A percentile compares a stretch with the other conserved stretches of the same genome.
phyloP scores from a whole-genome alignment of 2,329 filamentous ascomycete species.

The Xylariaceae sp. region DNA sequence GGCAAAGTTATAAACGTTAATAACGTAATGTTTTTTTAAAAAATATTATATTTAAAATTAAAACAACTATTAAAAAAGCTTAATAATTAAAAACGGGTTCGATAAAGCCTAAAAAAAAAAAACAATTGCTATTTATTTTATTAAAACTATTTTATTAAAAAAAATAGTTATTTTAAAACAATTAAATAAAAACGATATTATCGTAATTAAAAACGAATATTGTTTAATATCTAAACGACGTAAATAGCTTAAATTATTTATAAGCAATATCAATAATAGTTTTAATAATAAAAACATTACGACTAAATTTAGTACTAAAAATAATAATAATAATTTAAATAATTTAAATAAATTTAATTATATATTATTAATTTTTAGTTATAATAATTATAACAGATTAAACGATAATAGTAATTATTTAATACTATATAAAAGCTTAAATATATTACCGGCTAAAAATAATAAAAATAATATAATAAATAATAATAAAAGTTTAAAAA shows the following conservation, averaged over 20 bases:
- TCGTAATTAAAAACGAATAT: not conserved
- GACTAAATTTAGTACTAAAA: too few species aligned
- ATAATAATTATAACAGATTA: not conserved
- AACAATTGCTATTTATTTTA: not conserved
- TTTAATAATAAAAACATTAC: too few species aligned
- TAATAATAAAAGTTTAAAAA: not conserved
- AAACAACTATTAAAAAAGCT: constrained; percentile 1
- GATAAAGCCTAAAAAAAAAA: constrained; percentile 1
- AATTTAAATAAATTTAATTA: not conserved
- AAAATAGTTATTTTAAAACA: constrained; percentile 2
- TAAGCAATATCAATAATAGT: too few species aligned
- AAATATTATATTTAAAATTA: constrained; percentile 3
- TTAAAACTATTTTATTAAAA: not conserved
- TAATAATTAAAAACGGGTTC: constrained; percentile 2
- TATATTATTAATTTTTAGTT: not conserved
- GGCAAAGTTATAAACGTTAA: constrained; percentile 4
- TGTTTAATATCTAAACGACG: not conserved
- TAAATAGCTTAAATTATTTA: too few species aligned
- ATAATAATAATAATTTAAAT: not conserved
- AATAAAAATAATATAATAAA: too few species aligned
- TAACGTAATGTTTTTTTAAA: constrained; percentile 3
- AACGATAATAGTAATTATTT: not conserved
- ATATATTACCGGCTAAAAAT: too few species aligned
- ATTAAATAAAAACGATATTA: constrained; percentile 2
- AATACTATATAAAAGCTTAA: not conserved